A percentile compares a stretch with the other conserved stretches of the same genome.
These are phyloP conservation scores for Beta macrorhiza DNA, from an alignment of 179 eudicot species.

Conservation along the genomic window DNA sequence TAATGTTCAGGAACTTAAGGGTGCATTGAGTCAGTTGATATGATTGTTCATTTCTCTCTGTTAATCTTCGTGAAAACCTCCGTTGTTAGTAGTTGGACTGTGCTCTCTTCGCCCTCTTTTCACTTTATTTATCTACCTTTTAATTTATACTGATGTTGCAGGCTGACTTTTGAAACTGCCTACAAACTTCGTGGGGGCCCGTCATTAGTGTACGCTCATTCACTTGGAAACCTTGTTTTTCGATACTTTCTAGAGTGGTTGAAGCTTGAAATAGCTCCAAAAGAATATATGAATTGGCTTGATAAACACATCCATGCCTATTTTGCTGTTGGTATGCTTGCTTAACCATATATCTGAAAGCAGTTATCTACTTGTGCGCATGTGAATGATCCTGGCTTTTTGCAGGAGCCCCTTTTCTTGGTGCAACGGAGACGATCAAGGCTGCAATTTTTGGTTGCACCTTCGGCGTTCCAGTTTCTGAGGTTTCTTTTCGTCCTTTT, in stretches of 20 bases:
- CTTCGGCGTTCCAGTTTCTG: conserved; percentile 90
- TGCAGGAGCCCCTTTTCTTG: conserved; percentile 89
- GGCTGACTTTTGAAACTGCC: conserved; percentile 94
- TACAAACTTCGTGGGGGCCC: conserved; percentile 96
- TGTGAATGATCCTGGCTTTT: conserved; percentile 20
- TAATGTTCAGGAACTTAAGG: not conserved
- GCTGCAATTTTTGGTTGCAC: conserved; percentile 78
- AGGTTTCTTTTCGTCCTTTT: conserved; percentile 46
- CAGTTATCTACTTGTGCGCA: conserved; percentile 13
- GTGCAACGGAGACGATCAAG: conserved; percentile 71
- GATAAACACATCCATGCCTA: conserved; percentile 95
- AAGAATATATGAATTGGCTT: conserved; percentile 74
- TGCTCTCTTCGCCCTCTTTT: not conserved
- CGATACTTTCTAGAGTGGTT: conserved; percentile 97
- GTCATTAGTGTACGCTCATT: conserved; percentile 89
- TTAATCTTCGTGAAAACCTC: not conserved
- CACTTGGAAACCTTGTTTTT: conserved; percentile 88
- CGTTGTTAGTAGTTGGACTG: conserved; percentile 14
- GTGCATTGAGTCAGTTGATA: conserved; percentile 9
- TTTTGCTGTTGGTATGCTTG: conserved; percentile 90
- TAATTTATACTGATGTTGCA: conserved; percentile 33
- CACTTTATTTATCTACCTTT: conserved; percentile 20
- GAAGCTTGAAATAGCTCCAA: conserved; percentile 94
- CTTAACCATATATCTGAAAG: conserved; percentile 19
- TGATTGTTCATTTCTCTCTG: not conserved